These are phyloP conservation scores for Noccaea bulbosa DNA, from an alignment of 345 rosid genomes.

Conservation along the genomic window DNA sequence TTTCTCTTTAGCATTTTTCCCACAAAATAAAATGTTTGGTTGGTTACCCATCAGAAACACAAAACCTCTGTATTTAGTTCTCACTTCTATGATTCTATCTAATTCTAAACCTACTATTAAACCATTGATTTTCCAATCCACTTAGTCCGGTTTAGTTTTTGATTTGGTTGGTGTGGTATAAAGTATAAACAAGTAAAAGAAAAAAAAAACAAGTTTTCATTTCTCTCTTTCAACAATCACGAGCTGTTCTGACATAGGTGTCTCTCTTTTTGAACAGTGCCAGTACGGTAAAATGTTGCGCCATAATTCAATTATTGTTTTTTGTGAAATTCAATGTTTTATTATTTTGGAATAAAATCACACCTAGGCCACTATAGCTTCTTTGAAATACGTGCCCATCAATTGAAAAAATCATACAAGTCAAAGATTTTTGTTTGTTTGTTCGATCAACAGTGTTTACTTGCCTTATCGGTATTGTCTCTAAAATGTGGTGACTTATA, in stretches of 20 bases:
- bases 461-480: conserved; percentile 9
- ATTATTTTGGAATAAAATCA: conserved; percentile 27
- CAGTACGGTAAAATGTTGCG: conserved; percentile 41
- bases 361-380: conserved; percentile 36
- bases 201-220: background rate
- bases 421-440: conserved; percentile 7
- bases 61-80: background rate
- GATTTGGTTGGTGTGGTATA: conserved; percentile 31
- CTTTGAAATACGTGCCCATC: conserved; percentile 43
- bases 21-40: background rate
- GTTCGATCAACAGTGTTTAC: background rate
- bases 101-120: conserved; percentile 10
- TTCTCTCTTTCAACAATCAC: conserved; percentile 35
- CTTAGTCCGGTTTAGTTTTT: conserved; percentile 24
- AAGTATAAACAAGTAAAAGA: background rate
- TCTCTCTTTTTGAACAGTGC: conserved; percentile 40
- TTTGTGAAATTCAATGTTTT: conserved; percentile 17
- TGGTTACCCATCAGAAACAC: background rate
- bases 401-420: conserved; percentile 2
- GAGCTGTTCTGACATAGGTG: conserved; percentile 40
- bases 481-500: conserved; percentile 18
- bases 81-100: background rate
- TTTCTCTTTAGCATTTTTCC: background rate
- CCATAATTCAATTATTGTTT: conserved; percentile 34
- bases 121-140: conserved; percentile 16